Base-by-base conservation (phyloP, 139 green algal genomes). In the Chlamydomonas sp. region DNA sequence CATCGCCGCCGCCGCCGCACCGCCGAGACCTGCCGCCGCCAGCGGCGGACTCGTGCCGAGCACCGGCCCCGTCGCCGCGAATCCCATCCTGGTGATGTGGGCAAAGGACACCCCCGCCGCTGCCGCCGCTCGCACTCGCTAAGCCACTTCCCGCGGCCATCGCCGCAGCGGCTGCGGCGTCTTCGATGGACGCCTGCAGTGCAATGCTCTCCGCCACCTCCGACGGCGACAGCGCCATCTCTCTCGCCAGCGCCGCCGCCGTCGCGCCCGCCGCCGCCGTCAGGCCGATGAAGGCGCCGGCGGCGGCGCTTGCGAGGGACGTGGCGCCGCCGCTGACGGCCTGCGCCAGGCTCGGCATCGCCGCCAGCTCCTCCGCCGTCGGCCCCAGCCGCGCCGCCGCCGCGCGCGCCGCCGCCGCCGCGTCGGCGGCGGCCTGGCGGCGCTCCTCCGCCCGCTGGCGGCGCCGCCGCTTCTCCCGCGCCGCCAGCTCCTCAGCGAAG, bases 21-120 rank as follows among this genome's bases (percentile, higher is more conserved):
- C 66, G n/a, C 57, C 68, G 16, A 20, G 59, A 17, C 68, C 79
- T 60, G 16, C 63, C 18, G 61, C 60, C 20, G 9, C 64, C 75
- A 63, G 72, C 71, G 88, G 77, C 68, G 83, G 78, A 73, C 82
- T 87, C 58, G 71, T 88, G 57, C 77, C 85, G 31, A 96, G 84
- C 12, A 89, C 87, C 5, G 95, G 95, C 0, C 95, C 95, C 0
- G 94, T 95, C 2, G 95, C 95, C 15, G 95, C 95, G 94, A 95
- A 97, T 2, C 95, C 95, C 75, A 97, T 87, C 49, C 88, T 83
- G 0, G 95, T 91, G 12, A 97, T 96, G 60, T 85, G 76, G 15
- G 95, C 95, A 92, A 97, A 97, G 10, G 89, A 95, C 8, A 96
- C 89, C 0, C 0, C 94, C 18, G 69, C 77, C 67, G 85, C 67